Evolutionary conservation across 768 basidiomycete genomes (phyloP), one percentile per base, ranked within the genome.

Genomic region (Tylopilus subfusipes): DNA sequence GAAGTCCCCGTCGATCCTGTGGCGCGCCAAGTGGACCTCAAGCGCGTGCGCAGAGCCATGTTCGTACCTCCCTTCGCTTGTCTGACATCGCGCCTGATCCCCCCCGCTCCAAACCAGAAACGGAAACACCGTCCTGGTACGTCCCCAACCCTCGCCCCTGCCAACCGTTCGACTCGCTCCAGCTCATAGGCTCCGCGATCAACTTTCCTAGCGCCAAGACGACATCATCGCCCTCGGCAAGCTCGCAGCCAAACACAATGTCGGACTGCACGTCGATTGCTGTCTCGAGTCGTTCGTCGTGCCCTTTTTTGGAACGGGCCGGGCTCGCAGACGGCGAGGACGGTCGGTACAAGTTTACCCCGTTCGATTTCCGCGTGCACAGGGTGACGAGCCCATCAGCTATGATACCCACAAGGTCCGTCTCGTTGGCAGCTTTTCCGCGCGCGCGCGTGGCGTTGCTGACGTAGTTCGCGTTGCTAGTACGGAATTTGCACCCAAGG

Each of bases 401-500:
- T 97, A 94, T 69, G 96, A 99, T 75, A 93, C 92, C 8, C 94
- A 97, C 75, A 96, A 96, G 76, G 90, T 88, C 40, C 13, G 54
- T 18, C n/a, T 27, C 29, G 24, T 52, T 42, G n/a, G n/a, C n/a
- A n/a, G n/a, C n/a, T n/a, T n/a, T n/a, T n/a, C n/a, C n/a, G n/a
- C n/a, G n/a, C 14, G 18, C 16, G 22, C 22, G 2, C n/a, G 19
- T 47, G 22, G 2, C 11, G 27, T 48, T 30, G 25, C 57, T 59
- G 53, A 61, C 10, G 18, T 25, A n/a, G n/a, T n/a, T n/a, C n/a
- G 30, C 27, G 21, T 7, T 42, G 16, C 29, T 49, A 93, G 86
- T 95, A 96, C 72, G 94, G 92, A n/a, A 19, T 97, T 96, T 69
- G 85, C 94, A 21, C 93, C 94, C 14, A 98, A 98, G 79, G 91